Base-by-base conservation (phyloP, 768 basidiomycete species). In the Chalciporus sphaerocephalus region DNA sequence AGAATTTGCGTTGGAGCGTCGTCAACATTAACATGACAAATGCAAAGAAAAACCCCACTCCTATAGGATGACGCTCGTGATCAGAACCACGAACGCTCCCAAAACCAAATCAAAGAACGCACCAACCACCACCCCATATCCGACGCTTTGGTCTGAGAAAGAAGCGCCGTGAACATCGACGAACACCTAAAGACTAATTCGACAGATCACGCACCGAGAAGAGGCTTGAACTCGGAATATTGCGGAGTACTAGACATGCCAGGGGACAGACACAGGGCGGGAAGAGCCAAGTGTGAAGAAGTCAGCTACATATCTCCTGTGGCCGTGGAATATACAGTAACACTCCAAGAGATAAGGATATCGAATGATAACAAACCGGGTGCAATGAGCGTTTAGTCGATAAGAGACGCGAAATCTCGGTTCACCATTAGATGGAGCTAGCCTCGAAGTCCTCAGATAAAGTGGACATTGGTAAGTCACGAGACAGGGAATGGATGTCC, bases 41-140 rank as follows among this genome's bases (percentile, higher is more conserved):
- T 0, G 74, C 73, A 42, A 77, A 76, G 61, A 75, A 74, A 56
- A 76, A 75, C 0, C 75, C 76, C 35, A 75, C 72, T 28, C 75
- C 74, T 74, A 28, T 23, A 36, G 8, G 16, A 22, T 38, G n/a
- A 24, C 17, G 28, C 17, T 33, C 18, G 46, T 7, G 8, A 23
- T 50, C 20, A 38, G 21, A 24, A 23, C n/a, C 7, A 15, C 36
- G 25, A 27, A 5, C 15, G 10, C 10, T 30, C 12, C 30, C 12
- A 13, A 8, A 21, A 38, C 23, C 22, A n/a, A 35, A 18, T 25
- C 11, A 18, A 25, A 42, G 11, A 4, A 49, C 68, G 20, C 43
- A 74, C 74, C 73, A 40, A 74, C 70, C 9, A 75, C 73, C 7
- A 75, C 73, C 10, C 74, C 73, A 69, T 74, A 76, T 17, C 74